Evolutionary conservation across 2,329 filamentous ascomycete species (phyloP), one percentile per base, ranked within the genome.

Genomic region (Tolypocladium tropicale): DNA sequence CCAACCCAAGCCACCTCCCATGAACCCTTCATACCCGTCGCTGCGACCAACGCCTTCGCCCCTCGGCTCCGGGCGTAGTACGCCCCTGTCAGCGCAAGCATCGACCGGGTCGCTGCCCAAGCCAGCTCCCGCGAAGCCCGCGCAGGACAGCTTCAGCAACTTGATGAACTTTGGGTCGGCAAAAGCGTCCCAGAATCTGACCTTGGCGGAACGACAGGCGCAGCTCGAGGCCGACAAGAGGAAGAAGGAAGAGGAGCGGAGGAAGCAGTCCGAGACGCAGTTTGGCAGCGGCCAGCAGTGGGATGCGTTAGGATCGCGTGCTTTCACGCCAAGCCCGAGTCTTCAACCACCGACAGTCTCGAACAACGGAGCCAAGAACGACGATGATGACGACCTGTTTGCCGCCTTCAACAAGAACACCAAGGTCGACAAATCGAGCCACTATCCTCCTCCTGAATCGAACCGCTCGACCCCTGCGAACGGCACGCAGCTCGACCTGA

Each of bases 261-360:
- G 80, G 64, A 86, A 80, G 64, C 82, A 85, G 67, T 81, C 85
- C 64, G 89, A 94, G 61, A 79, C 82, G 33, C 85, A 93, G 58
- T 96, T 90, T 70, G 90, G 89, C 2, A 83, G 85, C 64, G 80
- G 81, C 12, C 83, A 84, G 59, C 90, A 90, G 67, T 92, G 88
- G 84, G 88, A 94, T 66, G 82, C 74, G 14, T 74, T 94, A 52
- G 90, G 83, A 52, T 78, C 78, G 36, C 73, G 78, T 48, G 71
- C 74, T 56, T 71, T 74, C 51, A 77, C 77, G n/a, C 48, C 64
- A 3, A 71, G 70, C 55, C 67, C 69, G 51, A 64, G 62, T 18
- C 50, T 63, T 9, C 63, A 63, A 34, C 60, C 61, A 32, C 62
- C 62, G 5, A 34, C 59, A 4, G 39, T 55, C 6, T 57, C 62